These are phyloP conservation scores for Cercospora sesami DNA, from an alignment of 2,329 filamentous ascomycete species.

Conservation along the genomic window DNA sequence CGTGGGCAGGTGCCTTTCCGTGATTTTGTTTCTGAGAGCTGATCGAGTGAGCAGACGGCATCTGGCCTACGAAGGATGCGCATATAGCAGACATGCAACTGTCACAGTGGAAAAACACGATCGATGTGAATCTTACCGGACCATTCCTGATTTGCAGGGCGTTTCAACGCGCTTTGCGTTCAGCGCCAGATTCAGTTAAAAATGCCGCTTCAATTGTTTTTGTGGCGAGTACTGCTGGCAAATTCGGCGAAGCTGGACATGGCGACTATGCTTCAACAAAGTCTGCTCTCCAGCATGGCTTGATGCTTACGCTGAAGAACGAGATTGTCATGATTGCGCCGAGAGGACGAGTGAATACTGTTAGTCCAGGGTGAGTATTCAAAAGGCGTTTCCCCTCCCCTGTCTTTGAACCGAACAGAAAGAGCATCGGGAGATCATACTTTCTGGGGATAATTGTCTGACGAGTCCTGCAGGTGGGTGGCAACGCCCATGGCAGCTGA, in stretches of 20 bases:
- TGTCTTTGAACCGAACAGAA: too few species aligned
- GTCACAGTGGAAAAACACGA: conserved; percentile 34
- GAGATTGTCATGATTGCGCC: conserved; percentile 37
- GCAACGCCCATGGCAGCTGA: conserved; percentile 14
- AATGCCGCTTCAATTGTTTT: conserved; percentile 35
- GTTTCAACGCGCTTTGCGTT: conserved; percentile 30
- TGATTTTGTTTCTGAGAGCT: background rate
- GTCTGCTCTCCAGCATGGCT: conserved; percentile 36
- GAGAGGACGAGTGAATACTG: conserved; percentile 32
- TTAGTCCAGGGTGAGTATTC: conserved; percentile 25
- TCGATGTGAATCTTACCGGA: conserved; percentile 36
- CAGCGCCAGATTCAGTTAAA: conserved; percentile 24
- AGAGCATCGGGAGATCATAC: too few species aligned
- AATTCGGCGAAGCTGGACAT: conserved; percentile 38
- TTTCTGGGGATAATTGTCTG: background rate
- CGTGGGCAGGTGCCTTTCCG: conserved; percentile 23
- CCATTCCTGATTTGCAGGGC: conserved; percentile 35
- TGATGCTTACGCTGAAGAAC: conserved; percentile 37
- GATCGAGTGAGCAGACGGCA: background rate
- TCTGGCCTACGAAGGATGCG: conserved; percentile 13
- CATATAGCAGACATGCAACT: conserved; percentile 35
- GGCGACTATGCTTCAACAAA: conserved; percentile 37
- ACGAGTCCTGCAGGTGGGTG: background rate
- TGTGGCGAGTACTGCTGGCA: conserved; percentile 39
- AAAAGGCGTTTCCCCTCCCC: background rate